A percentile compares a stretch with the other conserved stretches of the same genome.
Conservation (phyloP, 148 eudicot genomes). For the Dysphania ambrosioides region DNA sequence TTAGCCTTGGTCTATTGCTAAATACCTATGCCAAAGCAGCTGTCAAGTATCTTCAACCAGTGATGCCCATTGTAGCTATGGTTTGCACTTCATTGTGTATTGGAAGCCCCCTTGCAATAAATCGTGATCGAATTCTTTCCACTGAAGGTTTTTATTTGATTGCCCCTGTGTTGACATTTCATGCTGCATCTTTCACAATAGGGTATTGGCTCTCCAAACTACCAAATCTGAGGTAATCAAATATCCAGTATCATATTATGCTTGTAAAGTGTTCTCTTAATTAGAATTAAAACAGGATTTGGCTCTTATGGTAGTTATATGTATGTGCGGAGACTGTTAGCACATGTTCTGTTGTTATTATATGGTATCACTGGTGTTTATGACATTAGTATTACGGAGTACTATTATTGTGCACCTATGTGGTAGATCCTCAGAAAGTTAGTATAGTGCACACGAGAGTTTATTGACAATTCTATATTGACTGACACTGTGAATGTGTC, state of each 20-base stretch:
- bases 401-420: not conserved
- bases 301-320: not conserved
- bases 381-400: not conserved
- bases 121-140: slow-evolving; percentile 70
- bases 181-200: slow-evolving; percentile 61
- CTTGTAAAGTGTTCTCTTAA: not conserved
- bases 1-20: slow-evolving; percentile 68
- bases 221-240: slow-evolving; percentile 51
- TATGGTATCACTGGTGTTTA: not conserved
- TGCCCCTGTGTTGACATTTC: slow-evolving; percentile 76
- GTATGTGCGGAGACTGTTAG: not conserved
- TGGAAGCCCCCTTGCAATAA: slow-evolving; percentile 96
- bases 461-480: not conserved
- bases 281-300: not conserved
- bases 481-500: not conserved
- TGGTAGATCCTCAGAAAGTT: not conserved
- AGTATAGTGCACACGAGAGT: not conserved
- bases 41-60: slow-evolving; percentile 73
- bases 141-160: slow-evolving; percentile 72
- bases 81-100: slow-evolving; percentile 91
- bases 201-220: slow-evolving; percentile 93
- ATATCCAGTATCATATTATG: not conserved
- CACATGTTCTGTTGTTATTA: not conserved
- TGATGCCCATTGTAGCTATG: slow-evolving; percentile 96
- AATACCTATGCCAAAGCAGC: slow-evolving; percentile 86